Conservation (phyloP, 2,329 filamentous ascomycete species). For the Cladosporium sp. region DNA sequence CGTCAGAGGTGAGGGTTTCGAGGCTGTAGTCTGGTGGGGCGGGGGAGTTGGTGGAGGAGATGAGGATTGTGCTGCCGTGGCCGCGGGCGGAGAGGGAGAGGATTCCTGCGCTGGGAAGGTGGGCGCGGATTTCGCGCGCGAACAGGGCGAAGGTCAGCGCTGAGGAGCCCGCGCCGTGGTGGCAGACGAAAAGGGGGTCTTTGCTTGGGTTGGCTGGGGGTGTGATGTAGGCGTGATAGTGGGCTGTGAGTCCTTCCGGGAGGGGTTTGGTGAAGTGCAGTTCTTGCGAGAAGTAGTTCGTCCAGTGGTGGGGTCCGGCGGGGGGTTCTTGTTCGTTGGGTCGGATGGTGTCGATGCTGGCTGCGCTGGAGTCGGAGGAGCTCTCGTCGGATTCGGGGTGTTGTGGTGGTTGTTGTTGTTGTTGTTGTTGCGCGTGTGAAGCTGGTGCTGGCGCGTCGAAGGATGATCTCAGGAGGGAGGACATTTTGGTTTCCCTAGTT, state of each 20-base stretch:
- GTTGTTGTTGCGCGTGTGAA: background rate
- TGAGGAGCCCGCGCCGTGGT: conserved; percentile 92
- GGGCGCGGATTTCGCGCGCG: conserved; percentile 69
- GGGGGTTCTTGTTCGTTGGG: conserved; percentile 33
- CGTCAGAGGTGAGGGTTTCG: conserved; percentile 66
- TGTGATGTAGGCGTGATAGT: conserved; percentile 82
- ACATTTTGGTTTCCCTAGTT: too few species aligned
- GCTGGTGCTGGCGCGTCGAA: conserved; percentile 4
- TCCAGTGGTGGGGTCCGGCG: conserved; percentile 73
- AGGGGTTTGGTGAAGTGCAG: conserved; percentile 61
- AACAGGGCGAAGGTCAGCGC: conserved; percentile 87
- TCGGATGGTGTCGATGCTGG: conserved; percentile 61
- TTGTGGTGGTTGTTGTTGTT: too few species aligned
- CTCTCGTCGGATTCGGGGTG: conserved; percentile 6
- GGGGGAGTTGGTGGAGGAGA: conserved; percentile 33
- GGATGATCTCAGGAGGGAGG: conserved; percentile 7
- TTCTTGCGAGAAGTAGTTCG: conserved; percentile 85
- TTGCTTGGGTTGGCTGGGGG: conserved; percentile 59
- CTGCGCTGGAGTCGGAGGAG: conserved; percentile 82
- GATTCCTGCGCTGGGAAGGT: conserved; percentile 75
- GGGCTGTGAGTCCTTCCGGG: conserved; percentile 45
- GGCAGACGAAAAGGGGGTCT: conserved; percentile 84
- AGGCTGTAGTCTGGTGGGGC: conserved; percentile 64
- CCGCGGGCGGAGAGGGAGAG: conserved; percentile 82
- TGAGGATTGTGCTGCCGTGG: conserved; percentile 69